phyloP scores from a whole-genome alignment of 2,329 filamentous ascomycete genomes.

The Fusarium sororula region DNA sequence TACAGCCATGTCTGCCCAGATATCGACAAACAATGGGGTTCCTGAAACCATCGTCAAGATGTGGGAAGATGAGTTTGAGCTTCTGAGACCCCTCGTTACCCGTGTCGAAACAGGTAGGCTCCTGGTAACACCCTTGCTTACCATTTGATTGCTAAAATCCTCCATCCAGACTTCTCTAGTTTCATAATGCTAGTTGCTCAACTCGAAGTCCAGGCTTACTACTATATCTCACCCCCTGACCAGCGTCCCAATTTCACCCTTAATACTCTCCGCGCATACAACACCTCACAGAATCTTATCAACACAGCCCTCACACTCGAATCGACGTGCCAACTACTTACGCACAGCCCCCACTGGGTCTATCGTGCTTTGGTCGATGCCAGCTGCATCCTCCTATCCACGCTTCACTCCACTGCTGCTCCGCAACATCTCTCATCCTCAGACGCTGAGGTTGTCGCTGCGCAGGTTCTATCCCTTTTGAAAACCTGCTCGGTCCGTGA shows the following conservation, averaged over 20 bases:
- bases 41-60: conserved; percentile 57
- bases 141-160: not conserved
- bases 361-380: conserved; percentile 59
- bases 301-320: conserved; percentile 55
- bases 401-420: conserved; percentile 56
- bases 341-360: conserved; percentile 60
- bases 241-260: conserved; percentile 51
- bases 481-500: conserved; percentile 58
- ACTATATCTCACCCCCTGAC: conserved; percentile 58
- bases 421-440: conserved; percentile 44
- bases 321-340: conserved; percentile 50
- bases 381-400: conserved; percentile 55
- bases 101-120: conserved; percentile 56
- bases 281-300: conserved; percentile 58
- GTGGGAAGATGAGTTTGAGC: conserved; percentile 63
- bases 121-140: not conserved
- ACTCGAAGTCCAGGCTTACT: conserved; percentile 64
- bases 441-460: conserved; percentile 45
- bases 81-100: conserved; percentile 56
- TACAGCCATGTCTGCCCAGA: conserved; percentile 57
- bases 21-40: conserved; percentile 58
- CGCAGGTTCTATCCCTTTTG: conserved; percentile 49
- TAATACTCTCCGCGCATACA: conserved; percentile 58
- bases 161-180: conserved; percentile 53
- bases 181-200: conserved; percentile 60